These are phyloP conservation scores for Lipomyces oligophaga DNA, from an alignment of 805 yeast species.

Conservation along the genomic window DNA sequence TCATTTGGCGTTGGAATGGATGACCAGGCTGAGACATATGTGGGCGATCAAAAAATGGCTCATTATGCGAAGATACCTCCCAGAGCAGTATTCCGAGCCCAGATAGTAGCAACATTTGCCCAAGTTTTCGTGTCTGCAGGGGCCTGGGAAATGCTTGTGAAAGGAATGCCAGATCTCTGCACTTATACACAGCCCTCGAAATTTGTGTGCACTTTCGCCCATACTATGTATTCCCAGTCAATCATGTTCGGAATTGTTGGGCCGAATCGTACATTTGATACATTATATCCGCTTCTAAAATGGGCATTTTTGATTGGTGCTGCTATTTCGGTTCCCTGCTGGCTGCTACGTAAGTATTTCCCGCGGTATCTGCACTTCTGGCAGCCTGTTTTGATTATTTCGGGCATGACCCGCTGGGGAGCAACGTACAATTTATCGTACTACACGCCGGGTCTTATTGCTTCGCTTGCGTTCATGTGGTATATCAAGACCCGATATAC, in stretches of 20 bases:
- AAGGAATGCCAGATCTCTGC: slow-evolving; percentile 42
- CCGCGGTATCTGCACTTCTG: slow-evolving; percentile 41
- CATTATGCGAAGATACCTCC: slow-evolving; percentile 67
- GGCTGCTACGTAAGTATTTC: slow-evolving; percentile 30
- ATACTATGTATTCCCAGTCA: slow-evolving; percentile 52
- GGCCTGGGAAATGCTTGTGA: slow-evolving; percentile 36
- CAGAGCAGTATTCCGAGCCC: slow-evolving; percentile 54
- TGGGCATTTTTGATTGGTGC: slow-evolving; percentile 61
- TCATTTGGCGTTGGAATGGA: slow-evolving; percentile 56
- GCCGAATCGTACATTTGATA: slow-evolving; percentile 54
- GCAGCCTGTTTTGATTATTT: slow-evolving; percentile 63
- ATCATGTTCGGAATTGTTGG: slow-evolving; percentile 64
- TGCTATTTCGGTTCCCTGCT: slow-evolving; percentile 43
- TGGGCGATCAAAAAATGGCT: slow-evolving; percentile 57
- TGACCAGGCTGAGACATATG: slow-evolving; percentile 51
- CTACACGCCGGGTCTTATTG: slow-evolving; percentile 65
- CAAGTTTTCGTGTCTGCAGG: slow-evolving; percentile 44
- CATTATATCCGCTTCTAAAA: slow-evolving; percentile 51
- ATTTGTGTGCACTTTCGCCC: slow-evolving; percentile 48
- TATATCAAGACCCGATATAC: slow-evolving; percentile 52
- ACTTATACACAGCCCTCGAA: slow-evolving; percentile 41
- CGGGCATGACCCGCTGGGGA: slow-evolving; percentile 30
- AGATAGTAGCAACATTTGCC: slow-evolving; percentile 44
- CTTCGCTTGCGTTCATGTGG: slow-evolving; percentile 56
- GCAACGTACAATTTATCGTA: slow-evolving; percentile 64